Conservation (phyloP, 257 asterid genomes). For the Lycium ferocissimum region DNA sequence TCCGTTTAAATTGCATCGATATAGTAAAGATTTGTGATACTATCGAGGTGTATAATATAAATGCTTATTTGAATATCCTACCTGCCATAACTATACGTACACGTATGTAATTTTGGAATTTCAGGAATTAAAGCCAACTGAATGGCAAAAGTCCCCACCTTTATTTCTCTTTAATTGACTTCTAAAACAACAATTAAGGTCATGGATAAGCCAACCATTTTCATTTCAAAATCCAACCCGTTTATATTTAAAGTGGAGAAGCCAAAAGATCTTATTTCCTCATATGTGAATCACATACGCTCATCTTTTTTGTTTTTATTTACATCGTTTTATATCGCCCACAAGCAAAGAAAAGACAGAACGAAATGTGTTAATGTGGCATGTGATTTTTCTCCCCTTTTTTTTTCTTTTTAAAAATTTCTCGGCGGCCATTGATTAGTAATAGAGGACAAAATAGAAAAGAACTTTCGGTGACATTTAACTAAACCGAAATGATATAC, state of each 20-base stretch:
- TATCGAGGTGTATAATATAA: not conserved
- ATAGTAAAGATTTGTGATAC: not conserved
- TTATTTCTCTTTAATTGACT: not conserved
- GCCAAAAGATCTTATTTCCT: too few species aligned
- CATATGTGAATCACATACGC: too few species aligned
- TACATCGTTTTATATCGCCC: not conserved
- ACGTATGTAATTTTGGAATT: not conserved
- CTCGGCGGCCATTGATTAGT: not conserved
- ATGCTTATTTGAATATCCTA: not conserved
- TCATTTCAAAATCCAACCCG: too few species aligned
- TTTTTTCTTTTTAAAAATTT: not conserved
- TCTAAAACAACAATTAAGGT: not conserved
- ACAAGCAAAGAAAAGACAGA: not conserved
- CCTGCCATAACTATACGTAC: not conserved
- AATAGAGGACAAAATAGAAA: too few species aligned
- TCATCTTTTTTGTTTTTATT: too few species aligned
- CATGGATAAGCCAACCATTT: not conserved
- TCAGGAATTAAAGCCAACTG: not conserved
- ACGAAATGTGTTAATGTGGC: not conserved
- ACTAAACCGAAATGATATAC: not conserved
- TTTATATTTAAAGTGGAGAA: too few species aligned
- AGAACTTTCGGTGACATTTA: conserved; percentile 15
- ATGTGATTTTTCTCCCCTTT: not conserved
- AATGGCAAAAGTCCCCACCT: not conserved
- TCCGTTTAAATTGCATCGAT: not conserved